Percentiles rank a stretch among this genome's conserved stretches.
phyloP scores from a whole-genome alignment of 345 rosid species.

The Noccaea caerulescens region DNA sequence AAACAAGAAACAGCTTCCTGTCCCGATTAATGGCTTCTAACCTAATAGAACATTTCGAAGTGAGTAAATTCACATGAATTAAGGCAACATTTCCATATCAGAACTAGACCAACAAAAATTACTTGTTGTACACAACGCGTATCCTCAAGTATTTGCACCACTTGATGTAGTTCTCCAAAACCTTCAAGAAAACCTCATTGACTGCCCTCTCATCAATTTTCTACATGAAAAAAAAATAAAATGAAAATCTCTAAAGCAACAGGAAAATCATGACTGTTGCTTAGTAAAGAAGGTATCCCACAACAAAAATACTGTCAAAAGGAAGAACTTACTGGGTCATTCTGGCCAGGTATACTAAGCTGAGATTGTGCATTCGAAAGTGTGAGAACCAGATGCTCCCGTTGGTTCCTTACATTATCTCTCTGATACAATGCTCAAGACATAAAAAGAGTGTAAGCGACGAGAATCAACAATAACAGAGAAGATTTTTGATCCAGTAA shows the following conservation, averaged over 20 bases:
- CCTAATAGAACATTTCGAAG: conserved; percentile 50
- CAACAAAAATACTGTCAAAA: conserved; percentile 13
- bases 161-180: conserved; percentile 87
- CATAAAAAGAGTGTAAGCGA: conserved; percentile 21
- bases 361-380: conserved; percentile 92
- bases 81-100: conserved; percentile 27
- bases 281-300: conserved; percentile 26
- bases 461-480: conserved; percentile 16
- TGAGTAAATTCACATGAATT: conserved; percentile 23
- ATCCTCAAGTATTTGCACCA: conserved; percentile 93
- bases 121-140: conserved; percentile 91
- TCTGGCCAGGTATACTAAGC: conserved; percentile 57
- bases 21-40: conserved; percentile 86
- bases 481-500: conserved; percentile 24
- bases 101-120: conserved; percentile 31
- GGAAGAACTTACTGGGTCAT: conserved; percentile 80
- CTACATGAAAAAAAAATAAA: conserved; percentile 46
- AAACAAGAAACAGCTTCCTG: conserved; percentile 88
- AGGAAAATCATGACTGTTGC: conserved; percentile 15
- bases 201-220: conserved; percentile 95
- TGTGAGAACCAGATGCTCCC: conserved; percentile 86
- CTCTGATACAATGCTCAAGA: conserved; percentile 55
- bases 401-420: conserved; percentile 89
- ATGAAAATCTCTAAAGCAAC: conserved; percentile 17
- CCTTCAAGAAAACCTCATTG: conserved; percentile 91